Base-by-base conservation (phyloP, 73 alveolate species). In the Symbiodinium pilosum region DNA sequence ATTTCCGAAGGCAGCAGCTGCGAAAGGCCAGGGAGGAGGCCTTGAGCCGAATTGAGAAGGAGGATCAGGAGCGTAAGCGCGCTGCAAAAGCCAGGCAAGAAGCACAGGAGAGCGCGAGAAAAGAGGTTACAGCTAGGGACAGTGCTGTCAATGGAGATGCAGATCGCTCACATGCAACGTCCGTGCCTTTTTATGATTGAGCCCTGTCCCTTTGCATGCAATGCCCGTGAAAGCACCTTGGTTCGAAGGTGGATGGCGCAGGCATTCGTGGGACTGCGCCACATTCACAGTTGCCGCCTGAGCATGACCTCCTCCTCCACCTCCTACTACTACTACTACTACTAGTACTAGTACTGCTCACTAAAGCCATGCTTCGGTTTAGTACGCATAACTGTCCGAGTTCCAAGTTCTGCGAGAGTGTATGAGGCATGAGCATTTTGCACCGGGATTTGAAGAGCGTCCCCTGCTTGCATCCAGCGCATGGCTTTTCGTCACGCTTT, bases 361-460 rank as follows among this genome's bases (percentile, higher is more conserved):
- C n/a, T n/a, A n/a, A n/a, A n/a, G n/a, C n/a, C n/a, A n/a, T n/a
- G n/a, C n/a, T n/a, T n/a, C n/a, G n/a, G n/a, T n/a, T n/a, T n/a
- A n/a, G n/a, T n/a, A n/a, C n/a, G n/a, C n/a, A n/a, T n/a, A n/a
- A n/a, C n/a, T n/a, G n/a, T n/a, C n/a, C n/a, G n/a, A n/a, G n/a
- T n/a, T n/a, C n/a, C 86, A 6, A 47, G n/a, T n/a, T n/a, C n/a
- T n/a, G n/a, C n/a, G n/a, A n/a, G n/a, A n/a, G n/a, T 6, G 42
- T 1, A 24, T 39, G 20, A 87, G 94, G 94, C 34, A 51, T 54
- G 94, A 36, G 39, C 84, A 56, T 87, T 43, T 36, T 87, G 30
- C 94, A 87, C 64, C 41, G 94, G 39, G 94, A 87, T 64, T 43
- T 87, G 68, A 87, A 87, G 41, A 87, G 94, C 41, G 94, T 64